Evolutionary conservation across 768 basidiomycete genomes (phyloP), one percentile per base, ranked within the genome.

Genomic region (Kockovaella imperatae): DNA sequence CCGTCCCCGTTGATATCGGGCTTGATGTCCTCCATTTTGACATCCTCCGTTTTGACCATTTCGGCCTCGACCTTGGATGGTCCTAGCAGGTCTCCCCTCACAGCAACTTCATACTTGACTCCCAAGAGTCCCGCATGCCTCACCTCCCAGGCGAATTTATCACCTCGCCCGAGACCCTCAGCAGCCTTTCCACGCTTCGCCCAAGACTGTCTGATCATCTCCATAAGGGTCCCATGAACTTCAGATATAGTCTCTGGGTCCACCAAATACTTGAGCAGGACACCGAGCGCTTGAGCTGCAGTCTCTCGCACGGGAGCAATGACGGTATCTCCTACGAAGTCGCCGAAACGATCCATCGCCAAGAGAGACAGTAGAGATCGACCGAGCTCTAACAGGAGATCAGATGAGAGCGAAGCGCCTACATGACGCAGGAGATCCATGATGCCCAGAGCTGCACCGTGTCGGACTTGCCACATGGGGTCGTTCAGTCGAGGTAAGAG

Each of bases 61-160:
- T 32, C 49, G 24, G n/a, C 28, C 46, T 56, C 42, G 23, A 42
- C 47, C 39, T 20, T 26, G 6, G 35, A 39, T 25, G 36, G 26
- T 20, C 79, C 78, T 49, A 97, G 82, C 20, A 96, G 73, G 67
- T 95, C 89, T 45, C 77, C 80, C 55, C 89, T 76, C 15, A 97
- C 95, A 13, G 93, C 95, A 30, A 97, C 90, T 69, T 96, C 87
- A 68, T 97, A 97, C 75, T 96, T 96, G 69, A 99, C 82, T 1
- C 95, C 95, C 7, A 97, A 78, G 50, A 99, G 74, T 24, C 95
- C 95, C n/a, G 95, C 91, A 74, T 99, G 95, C 46, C 93, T 79
- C 42, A 99, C 84, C 72, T 97, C 88, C 95, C 95, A 99, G 5
- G 89, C 79, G 70, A 91, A 87, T 24, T 50, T 59, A 38, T 63